phyloP scores from a whole-genome alignment of 345 rosid species.

The Rhodamnia argentea region DNA sequence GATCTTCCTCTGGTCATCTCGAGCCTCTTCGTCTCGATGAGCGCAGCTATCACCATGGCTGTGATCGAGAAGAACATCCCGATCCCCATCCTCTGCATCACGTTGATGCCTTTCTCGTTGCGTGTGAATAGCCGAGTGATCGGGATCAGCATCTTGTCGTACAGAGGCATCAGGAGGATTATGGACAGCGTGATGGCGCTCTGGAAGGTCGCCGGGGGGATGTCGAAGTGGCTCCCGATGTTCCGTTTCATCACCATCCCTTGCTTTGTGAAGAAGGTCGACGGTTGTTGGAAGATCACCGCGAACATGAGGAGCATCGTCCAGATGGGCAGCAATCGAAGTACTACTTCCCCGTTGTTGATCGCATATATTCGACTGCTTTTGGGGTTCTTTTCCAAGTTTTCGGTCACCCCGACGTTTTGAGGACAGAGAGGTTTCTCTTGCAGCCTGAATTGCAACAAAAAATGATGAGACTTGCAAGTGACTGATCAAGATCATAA shows the following conservation, averaged over 20 bases:
- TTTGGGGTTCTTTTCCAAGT: background rate
- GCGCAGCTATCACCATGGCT: constrained; percentile 79
- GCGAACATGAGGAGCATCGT: constrained; percentile 84
- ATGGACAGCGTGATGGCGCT: constrained; percentile 83
- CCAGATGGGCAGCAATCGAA: constrained; percentile 80
- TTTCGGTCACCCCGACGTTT: background rate
- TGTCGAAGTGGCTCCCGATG: constrained; percentile 58
- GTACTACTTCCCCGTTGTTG: constrained; percentile 32
- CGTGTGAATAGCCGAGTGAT: constrained; percentile 26
- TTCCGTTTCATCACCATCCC: constrained; percentile 79
- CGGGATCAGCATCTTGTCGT: constrained; percentile 61
- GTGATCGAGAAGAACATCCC: constrained; percentile 78
- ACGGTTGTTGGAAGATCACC: constrained; percentile 78
- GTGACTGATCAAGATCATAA: background rate
- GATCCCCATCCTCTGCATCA: constrained; percentile 78
- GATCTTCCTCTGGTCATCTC: constrained; percentile 16
- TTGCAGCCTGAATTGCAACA: constrained; percentile 45
- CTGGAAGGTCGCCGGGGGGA: constrained; percentile 92
- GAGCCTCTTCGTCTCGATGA: constrained; percentile 67
- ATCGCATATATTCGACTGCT: constrained; percentile 4
- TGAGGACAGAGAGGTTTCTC: constrained; percentile 60
- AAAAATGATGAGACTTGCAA: background rate
- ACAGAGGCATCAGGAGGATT: constrained; percentile 77
- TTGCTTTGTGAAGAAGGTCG: constrained; percentile 87
- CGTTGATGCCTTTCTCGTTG: constrained; percentile 38